Conservation (phyloP, 1,284 basidiomycete species). For the Rhizopogon parksii region DNA sequence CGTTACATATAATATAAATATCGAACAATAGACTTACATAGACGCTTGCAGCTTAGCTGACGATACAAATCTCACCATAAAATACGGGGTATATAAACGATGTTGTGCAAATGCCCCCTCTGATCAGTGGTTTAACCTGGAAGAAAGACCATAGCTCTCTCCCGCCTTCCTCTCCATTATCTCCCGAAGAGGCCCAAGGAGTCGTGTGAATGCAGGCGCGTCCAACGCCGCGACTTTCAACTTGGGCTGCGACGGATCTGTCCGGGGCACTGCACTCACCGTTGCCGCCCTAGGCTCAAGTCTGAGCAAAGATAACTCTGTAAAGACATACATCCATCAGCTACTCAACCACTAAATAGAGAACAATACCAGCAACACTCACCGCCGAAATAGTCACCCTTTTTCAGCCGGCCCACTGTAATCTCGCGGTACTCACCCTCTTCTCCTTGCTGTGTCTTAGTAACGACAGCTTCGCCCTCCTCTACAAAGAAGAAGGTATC, state of each 20-base stretch:
- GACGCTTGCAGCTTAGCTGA: too few relatives aligned
- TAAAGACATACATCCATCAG: slow-evolving; percentile 6
- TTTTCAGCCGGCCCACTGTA: slow-evolving; percentile 68
- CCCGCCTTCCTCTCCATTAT: slow-evolving; percentile 82
- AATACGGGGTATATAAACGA: slow-evolving; percentile 4
- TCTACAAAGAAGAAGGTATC: slow-evolving; percentile 98
- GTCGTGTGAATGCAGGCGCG: slow-evolving; percentile 88
- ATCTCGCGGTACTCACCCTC: slow-evolving; percentile 59
- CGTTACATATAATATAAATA: neutral
- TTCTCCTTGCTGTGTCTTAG: slow-evolving; percentile 62
- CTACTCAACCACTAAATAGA: slow-evolving; percentile 1
- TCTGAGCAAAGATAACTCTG: slow-evolving; percentile 80
- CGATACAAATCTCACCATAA: slow-evolving; percentile 2
- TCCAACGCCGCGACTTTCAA: slow-evolving; percentile 92
- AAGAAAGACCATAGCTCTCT: slow-evolving; percentile 37
- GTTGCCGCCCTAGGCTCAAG: slow-evolving; percentile 89
- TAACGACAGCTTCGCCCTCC: slow-evolving; percentile 84
- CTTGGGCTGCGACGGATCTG: slow-evolving; percentile 46
- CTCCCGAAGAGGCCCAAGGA: slow-evolving; percentile 85
- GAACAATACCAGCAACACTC: slow-evolving; percentile 24
- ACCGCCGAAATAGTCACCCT: slow-evolving; percentile 99
- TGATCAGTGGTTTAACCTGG: slow-evolving; percentile 23
- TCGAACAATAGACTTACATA: neutral
- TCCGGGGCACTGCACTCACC: slow-evolving; percentile 71
- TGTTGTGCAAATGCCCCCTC: neutral